Base-by-base conservation (phyloP, 2,329 filamentous ascomycete species). In the Fusarium nematophilum region DNA sequence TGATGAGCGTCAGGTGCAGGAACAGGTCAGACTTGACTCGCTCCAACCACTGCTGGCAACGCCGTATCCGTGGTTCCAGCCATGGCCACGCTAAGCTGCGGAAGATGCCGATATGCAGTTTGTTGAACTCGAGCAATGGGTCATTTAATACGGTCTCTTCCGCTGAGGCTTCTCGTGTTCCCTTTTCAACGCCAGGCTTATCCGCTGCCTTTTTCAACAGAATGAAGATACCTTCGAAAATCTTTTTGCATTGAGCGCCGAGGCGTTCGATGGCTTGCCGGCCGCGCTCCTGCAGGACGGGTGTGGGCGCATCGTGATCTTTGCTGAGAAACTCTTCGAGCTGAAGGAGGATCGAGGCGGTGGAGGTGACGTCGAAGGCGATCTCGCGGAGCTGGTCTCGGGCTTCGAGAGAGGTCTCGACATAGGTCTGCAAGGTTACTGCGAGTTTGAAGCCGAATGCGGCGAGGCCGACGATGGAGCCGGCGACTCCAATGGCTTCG, bases 391-490 rank as follows among this genome's bases (percentile, higher is more conserved):
- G 44, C 17, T 25, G 33, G 9, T 38, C 44, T 5, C 14, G n/a
- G 9, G 44, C 44, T 38, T 47, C 44, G 25, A 14, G 21, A 3
- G 17, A 8, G 13, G 33, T 33, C n/a, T 47, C 44, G 7, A 47
- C 23, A 23, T 38, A 21, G 6, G 44, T 47, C 13, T 47, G 33
- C 13, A 47, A 14, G 4, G 14, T 38, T 10, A 37, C 25, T n/a
- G 33, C 44, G 11, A 47, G 23, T 29, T 38, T 31, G 9, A 47
- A 21, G 6, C 44, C 44, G 34, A 48, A 48, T 6, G 33, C 33
- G n/a, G 38, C 44, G 9, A 48, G 38, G 9, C 44, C 44, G 6
- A 39, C 33, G 23, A 48, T 48, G 9, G 44, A 39, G 33, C 44
- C 44, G 10, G 33, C 25, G n/a, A 25, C 44, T 27, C 44, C 44